Evolutionary conservation across 345 rosid genomes (phyloP).

Genomic region (Gossypium turneri): DNA sequence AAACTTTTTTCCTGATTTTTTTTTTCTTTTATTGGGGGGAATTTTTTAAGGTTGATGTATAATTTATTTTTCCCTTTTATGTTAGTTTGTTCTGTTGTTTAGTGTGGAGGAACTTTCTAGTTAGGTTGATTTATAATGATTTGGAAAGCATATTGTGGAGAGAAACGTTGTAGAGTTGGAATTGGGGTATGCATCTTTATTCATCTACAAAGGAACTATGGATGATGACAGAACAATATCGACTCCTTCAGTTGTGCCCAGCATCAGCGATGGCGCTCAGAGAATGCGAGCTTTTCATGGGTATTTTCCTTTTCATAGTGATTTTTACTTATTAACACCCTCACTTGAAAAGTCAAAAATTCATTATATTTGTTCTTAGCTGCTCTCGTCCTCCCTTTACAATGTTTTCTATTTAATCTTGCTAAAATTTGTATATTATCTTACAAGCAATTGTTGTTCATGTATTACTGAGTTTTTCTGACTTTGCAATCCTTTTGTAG

Average conservation of each 20-base stretch:
- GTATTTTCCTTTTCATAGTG: conserved; percentile 32
- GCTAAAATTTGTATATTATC: neutral
- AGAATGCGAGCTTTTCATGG: conserved; percentile 63
- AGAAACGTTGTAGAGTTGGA: conserved; percentile 47
- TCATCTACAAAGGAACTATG: conserved; percentile 50
- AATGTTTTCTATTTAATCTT: neutral
- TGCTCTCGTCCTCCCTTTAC: neutral
- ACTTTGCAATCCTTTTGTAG: conserved; percentile 35
- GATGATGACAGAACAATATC: conserved; percentile 57
- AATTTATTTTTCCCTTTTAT: neutral
- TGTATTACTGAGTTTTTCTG: neutral
- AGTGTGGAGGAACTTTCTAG: conserved; percentile 21
- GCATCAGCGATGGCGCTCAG: conserved; percentile 35
- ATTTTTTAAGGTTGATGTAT: neutral
- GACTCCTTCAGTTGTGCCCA: conserved; percentile 50
- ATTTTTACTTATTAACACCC: neutral
- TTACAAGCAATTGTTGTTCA: neutral
- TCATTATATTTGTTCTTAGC: neutral
- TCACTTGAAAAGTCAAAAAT: neutral
- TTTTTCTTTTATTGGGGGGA: neutral
- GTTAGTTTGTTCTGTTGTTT: conserved; percentile 28
- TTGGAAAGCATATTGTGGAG: conserved; percentile 46
- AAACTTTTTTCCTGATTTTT: neutral
- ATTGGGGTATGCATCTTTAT: conserved; percentile 45
- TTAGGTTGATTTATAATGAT: conserved; percentile 41